Evolutionary conservation across 768 basidiomycete genomes (phyloP).

Genomic region (Leucosporidium scottii): DNA sequence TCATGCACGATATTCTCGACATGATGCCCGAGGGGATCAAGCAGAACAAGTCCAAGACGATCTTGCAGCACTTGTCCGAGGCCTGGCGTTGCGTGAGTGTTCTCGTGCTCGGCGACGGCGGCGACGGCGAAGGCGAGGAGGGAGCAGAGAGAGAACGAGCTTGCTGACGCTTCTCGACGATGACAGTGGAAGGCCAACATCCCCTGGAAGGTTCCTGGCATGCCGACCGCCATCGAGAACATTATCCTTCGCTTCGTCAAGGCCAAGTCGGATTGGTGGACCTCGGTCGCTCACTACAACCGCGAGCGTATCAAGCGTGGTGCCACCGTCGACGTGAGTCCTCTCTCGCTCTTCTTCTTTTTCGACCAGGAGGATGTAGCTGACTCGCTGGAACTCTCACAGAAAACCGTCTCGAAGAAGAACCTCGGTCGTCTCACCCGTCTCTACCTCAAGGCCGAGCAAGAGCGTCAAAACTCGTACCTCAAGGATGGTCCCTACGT

Average conservation of each 20-base stretch:
- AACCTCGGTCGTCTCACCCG: constrained; percentile 96
- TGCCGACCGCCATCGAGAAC: constrained; percentile 99
- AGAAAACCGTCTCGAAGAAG: constrained; percentile 96
- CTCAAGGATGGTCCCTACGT: constrained; percentile 99
- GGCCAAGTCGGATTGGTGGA: constrained; percentile 99
- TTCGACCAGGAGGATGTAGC: background rate
- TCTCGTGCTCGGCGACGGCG: too few relatives aligned
- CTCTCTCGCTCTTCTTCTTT: too few relatives aligned
- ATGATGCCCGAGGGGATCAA: constrained; percentile 99
- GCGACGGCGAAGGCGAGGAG: background rate
- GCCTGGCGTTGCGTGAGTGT: constrained; percentile 80
- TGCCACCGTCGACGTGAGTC: constrained; percentile 68
- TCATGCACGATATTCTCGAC: constrained; percentile 99
- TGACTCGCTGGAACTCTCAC: background rate
- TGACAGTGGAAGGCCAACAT: constrained; percentile 53
- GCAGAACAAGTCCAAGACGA: constrained; percentile 99
- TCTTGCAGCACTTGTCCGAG: constrained; percentile 93
- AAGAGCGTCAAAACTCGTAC: constrained; percentile 96
- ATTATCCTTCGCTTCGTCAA: constrained; percentile 99
- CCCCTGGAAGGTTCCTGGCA: constrained; percentile 99
- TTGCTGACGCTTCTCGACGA: background rate
- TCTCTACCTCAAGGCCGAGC: constrained; percentile 95
- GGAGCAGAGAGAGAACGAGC: too few relatives aligned
- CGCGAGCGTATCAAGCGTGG: constrained; percentile 94
- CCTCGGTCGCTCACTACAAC: constrained; percentile 96